Evolutionary conservation across 2,329 filamentous ascomycete species (phyloP), one percentile per base, ranked within the genome.

Genomic region (Microdochium paspali): DNA sequence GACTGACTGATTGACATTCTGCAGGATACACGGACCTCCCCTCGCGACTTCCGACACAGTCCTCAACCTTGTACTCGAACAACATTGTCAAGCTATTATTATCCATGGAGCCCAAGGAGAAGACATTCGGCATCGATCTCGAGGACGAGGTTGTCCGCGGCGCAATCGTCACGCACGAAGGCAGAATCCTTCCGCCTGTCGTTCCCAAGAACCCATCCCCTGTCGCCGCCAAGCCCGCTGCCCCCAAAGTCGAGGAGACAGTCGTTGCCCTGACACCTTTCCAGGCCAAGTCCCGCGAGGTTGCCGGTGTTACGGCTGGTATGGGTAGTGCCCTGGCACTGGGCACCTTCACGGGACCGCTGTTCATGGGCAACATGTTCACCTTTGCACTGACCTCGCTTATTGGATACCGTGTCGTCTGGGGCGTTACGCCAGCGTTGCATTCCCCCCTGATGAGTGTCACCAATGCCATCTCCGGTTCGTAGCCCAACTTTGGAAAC

Each of bases 381-480:
- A 90, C 86, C 0, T 93, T 93, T 63, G 82, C 84, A 15, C 71
- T 95, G 43, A 87, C 90, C 44, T 87, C 87, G 56, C 70, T 95
- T 24, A 89, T 95, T 53, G 90, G 89, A 7, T 95, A 95, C 60
- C 80, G 89, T 44, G 87, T 87, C 5, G 87, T 95, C 23, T 95
- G 89, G 89, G 88, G 88, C 46, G 89, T 95, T 12, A 71, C 74
- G 0, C 89, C 89, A 7, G 87, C 89, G 30, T 73, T 95, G 4
- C 90, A 95, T 63, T 91, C 87, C 2, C 90, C 89, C 1, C 70
- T 95, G 4, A 95, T 95, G 90, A 90, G 85, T 55, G 89, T 94
- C 30, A 95, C 90, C 7, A 95, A 95, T 62, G 90, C 90, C 24
- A 95, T 95, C 56, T 93, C 87, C 26, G 88, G 85, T 65, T 50